Conservation (phyloP, 2,329 filamentous ascomycete genomes). For the Botrytis galanthina region DNA sequence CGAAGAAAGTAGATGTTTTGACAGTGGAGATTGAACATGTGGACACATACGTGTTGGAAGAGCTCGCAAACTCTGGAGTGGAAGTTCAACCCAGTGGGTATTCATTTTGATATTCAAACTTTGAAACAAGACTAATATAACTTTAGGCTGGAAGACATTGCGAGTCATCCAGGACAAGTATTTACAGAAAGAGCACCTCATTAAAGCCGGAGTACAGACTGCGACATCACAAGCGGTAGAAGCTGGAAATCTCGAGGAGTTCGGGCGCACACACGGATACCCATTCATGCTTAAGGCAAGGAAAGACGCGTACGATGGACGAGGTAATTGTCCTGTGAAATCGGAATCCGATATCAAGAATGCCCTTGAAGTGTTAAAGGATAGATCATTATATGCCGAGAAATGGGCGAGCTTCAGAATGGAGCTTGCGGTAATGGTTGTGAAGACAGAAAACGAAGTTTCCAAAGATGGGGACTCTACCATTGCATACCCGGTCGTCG, state of each 20-base stretch:
- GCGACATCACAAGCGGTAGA: constrained; percentile 62
- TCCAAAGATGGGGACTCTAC: constrained; percentile 47
- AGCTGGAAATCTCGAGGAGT: constrained; percentile 57
- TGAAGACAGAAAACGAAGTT: constrained; percentile 73
- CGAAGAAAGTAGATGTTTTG: constrained; percentile 71
- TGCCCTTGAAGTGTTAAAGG: constrained; percentile 69
- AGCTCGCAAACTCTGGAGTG: constrained; percentile 67
- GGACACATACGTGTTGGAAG: constrained; percentile 83
- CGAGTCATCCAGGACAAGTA: constrained; percentile 93
- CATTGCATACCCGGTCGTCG: constrained; percentile 82
- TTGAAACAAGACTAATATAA: constrained; percentile 55
- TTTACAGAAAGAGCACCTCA: constrained; percentile 79
- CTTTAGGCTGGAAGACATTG: constrained; percentile 84
- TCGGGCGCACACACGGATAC: constrained; percentile 66
- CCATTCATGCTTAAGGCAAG: constrained; percentile 92
- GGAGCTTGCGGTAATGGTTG: constrained; percentile 92
- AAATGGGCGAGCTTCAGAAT: constrained; percentile 82
- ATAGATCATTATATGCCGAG: constrained; percentile 62
- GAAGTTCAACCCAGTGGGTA: constrained; percentile 44
- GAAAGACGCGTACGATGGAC: constrained; percentile 90
- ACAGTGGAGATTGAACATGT: constrained; percentile 97
- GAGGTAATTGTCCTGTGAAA: constrained; percentile 67
- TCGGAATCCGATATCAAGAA: constrained; percentile 57
- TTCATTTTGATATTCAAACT: neutral
- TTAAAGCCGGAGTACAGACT: constrained; percentile 65